Evolutionary conservation across 768 basidiomycete species (phyloP).

Genomic region (Rhodotorula diobovata): DNA sequence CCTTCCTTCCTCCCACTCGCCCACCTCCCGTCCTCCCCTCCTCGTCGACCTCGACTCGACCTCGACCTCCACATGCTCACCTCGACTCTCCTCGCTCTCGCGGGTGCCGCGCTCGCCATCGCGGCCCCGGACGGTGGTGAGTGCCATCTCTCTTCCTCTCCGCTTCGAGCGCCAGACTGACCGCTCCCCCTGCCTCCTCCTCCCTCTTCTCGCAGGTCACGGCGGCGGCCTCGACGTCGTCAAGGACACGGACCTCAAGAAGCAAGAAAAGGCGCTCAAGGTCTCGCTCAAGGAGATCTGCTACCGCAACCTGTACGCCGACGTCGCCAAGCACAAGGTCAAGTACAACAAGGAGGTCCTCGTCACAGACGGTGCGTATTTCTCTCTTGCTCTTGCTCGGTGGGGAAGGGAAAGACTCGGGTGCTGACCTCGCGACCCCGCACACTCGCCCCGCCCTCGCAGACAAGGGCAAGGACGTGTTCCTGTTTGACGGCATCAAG

Average conservation of each 20-base stretch:
- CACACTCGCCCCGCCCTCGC: no score
- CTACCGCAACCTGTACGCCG: neutral
- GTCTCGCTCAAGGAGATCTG: slow-evolving; percentile 2
- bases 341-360: neutral
- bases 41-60: no score
- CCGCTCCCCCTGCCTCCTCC: no score
- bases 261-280: neutral
- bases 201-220: neutral
- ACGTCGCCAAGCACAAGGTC: neutral
- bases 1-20: no score
- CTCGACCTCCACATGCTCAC: neutral
- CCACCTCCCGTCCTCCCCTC: no score
- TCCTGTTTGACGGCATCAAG: slow-evolving; percentile 12
- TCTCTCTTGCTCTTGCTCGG: neutral
- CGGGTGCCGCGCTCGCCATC: no score
- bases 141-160: no score
- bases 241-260: neutral
- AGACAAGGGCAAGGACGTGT: slow-evolving; percentile 2
- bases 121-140: no score
- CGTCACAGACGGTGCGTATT: neutral
- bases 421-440: no score
- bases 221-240: neutral
- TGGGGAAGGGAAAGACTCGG: accelerated
- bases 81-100: neutral
- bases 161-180: no score